Conservation (phyloP, 2,329 filamentous ascomycete species). For the Cordyceps cateniannulata region DNA sequence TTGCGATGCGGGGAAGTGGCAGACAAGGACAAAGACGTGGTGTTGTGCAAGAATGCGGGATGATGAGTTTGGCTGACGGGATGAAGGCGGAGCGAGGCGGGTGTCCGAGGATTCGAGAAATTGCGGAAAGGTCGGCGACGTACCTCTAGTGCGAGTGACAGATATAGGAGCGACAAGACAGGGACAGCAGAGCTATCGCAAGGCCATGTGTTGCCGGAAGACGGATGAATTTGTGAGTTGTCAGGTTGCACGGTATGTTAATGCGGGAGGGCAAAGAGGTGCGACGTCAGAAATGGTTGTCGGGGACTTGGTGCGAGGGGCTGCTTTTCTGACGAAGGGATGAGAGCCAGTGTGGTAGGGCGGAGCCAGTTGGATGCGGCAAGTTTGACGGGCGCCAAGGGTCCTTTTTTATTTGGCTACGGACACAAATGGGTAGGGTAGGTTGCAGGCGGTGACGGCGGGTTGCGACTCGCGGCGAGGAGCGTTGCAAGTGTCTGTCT, state of each 20-base stretch:
- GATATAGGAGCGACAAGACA: background rate
- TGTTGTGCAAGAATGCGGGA: background rate
- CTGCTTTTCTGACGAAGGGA: conserved; percentile 6
- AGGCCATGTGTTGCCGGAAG: conserved; percentile 4
- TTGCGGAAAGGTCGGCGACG: conserved; percentile 2
- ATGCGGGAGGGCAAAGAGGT: background rate
- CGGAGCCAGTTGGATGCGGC: background rate
- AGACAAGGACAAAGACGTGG: background rate
- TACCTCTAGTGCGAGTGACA: background rate
- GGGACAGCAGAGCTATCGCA: background rate
- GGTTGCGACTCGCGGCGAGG: conserved; percentile 4
- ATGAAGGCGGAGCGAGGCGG: background rate
- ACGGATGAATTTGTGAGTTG: background rate
- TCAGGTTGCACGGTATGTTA: background rate
- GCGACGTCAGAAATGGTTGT: conserved; percentile 3
- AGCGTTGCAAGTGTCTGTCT: conserved; percentile 6
- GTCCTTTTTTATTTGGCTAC: conserved; percentile 10
- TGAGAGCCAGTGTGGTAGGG: background rate
- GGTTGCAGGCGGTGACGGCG: conserved; percentile 18
- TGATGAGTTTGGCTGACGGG: conserved; percentile 3
- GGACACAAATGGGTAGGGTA: background rate
- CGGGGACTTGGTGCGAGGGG: conserved; percentile 6
- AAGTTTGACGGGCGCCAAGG: conserved; percentile 11
- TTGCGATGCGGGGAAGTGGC: background rate
- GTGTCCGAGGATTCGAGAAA: background rate